Evolutionary conservation across 129 eudicot species (phyloP).

Genomic region (Apium graveolens): DNA sequence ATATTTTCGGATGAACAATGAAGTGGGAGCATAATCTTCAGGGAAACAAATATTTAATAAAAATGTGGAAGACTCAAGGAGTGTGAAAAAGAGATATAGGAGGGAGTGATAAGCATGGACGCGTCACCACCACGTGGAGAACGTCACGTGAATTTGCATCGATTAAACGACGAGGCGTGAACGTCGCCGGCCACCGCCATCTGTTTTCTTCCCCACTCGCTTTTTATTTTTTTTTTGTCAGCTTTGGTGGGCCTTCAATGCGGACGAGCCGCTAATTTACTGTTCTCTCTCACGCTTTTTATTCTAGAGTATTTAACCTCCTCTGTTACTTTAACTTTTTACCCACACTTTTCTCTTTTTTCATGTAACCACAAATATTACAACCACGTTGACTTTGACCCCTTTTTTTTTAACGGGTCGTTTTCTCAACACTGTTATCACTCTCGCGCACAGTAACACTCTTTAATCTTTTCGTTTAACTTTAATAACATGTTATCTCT

Average conservation of each 20-base stretch:
- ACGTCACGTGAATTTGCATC: conserved; percentile 35
- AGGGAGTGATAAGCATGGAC: conserved; percentile 6
- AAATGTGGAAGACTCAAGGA: too few species aligned
- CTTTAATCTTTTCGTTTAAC: too few species aligned
- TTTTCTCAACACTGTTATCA: not conserved
- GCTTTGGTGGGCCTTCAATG: conserved; percentile 19
- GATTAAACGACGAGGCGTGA: conserved; percentile 33
- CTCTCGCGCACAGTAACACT: too few species aligned
- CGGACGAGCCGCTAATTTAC: conserved; percentile 18
- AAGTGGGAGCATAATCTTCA: too few species aligned
- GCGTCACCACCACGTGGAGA: conserved; percentile 34
- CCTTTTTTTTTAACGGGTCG: not conserved
- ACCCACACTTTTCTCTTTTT: not conserved
- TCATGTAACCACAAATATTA: not conserved
- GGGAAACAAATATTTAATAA: too few species aligned
- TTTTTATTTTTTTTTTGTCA: not conserved
- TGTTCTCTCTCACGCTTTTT: not conserved
- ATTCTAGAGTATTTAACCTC: conserved; percentile 1
- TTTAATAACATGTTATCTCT: too few species aligned
- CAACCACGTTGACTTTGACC: not conserved
- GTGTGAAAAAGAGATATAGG: not conserved
- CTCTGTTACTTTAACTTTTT: conserved; percentile 6
- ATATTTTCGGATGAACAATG: too few species aligned
- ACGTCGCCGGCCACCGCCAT: conserved; percentile 43
- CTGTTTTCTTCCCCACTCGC: not conserved